Evolutionary conservation across 163 green algal genomes (phyloP).

Genomic region (Chloromonas sp.): DNA sequence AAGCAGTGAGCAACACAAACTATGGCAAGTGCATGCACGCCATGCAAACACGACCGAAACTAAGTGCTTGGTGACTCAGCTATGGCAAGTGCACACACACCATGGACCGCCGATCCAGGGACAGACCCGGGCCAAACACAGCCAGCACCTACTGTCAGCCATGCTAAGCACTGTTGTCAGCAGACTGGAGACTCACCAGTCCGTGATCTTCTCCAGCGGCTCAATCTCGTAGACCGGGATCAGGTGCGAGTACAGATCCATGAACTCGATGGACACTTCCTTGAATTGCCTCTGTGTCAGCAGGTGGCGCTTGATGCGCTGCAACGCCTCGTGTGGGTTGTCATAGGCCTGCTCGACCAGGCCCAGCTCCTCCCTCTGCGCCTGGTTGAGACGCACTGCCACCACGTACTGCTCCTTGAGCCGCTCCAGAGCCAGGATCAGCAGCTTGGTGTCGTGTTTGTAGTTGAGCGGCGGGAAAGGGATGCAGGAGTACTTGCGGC

Average conservation of each 20-base stretch:
- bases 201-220: conserved; percentile 99
- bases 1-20: background rate
- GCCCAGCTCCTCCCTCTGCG: conserved; percentile 96
- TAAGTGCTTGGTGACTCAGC: too few relatives aligned
- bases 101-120: too few relatives aligned
- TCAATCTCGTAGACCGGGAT: conserved; percentile 98
- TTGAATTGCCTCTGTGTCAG: conserved; percentile 96
- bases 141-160: too few relatives aligned
- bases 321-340: conserved; percentile 98
- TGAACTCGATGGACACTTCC: conserved; percentile 98
- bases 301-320: conserved; percentile 98
- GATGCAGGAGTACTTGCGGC: conserved; percentile 88
- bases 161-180: too few relatives aligned
- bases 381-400: conserved; percentile 91
- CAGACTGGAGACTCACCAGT: conserved; percentile 33
- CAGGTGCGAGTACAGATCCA: conserved; percentile 94
- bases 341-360: conserved; percentile 99
- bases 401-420: conserved; percentile 99
- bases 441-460: conserved; percentile 99
- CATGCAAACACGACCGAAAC: too few relatives aligned
- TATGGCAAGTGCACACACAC: too few relatives aligned
- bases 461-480: conserved; percentile 99
- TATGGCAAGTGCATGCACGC: too few relatives aligned
- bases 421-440: conserved; percentile 97
- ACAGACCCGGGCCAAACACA: too few relatives aligned